Conservation (phyloP, 148 eudicot genomes). For the Chenopodium berlandieri region DNA sequence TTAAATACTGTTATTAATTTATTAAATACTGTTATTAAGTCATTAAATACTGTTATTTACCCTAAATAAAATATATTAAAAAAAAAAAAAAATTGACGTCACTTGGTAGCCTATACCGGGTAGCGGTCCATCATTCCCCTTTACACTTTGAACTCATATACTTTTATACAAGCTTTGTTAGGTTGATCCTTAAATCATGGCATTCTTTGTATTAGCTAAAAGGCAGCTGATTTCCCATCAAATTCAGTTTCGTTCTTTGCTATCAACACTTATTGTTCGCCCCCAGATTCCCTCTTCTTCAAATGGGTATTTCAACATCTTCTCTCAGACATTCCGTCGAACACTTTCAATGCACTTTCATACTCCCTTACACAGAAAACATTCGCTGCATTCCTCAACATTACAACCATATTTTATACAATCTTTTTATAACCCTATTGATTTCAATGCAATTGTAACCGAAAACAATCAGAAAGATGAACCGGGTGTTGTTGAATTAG, state of each 20-base stretch:
- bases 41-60: too few relatives aligned
- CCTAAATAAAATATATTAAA: too few relatives aligned
- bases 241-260: background rate
- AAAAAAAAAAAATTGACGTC: too few relatives aligned
- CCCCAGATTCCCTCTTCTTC: background rate
- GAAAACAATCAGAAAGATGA: constrained; percentile 14
- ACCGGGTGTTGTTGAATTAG: constrained; percentile 32
- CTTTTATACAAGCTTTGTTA: too few relatives aligned
- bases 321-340: constrained; percentile 67
- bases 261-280: constrained; percentile 5
- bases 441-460: constrained; percentile 25
- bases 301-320: background rate
- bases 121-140: too few relatives aligned
- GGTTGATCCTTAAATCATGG: background rate
- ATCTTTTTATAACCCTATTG: constrained; percentile 24
- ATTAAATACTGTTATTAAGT: too few relatives aligned
- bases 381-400: constrained; percentile 16
- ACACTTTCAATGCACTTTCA: constrained; percentile 33
- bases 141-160: too few relatives aligned
- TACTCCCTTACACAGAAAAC: background rate
- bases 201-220: background rate
- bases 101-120: too few relatives aligned
- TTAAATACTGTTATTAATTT: too few relatives aligned
- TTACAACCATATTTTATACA: constrained; percentile 22
- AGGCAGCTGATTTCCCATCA: background rate